Conservation (phyloP, 1,284 basidiomycete genomes). For the Sphaerobolus stellatus region DNA sequence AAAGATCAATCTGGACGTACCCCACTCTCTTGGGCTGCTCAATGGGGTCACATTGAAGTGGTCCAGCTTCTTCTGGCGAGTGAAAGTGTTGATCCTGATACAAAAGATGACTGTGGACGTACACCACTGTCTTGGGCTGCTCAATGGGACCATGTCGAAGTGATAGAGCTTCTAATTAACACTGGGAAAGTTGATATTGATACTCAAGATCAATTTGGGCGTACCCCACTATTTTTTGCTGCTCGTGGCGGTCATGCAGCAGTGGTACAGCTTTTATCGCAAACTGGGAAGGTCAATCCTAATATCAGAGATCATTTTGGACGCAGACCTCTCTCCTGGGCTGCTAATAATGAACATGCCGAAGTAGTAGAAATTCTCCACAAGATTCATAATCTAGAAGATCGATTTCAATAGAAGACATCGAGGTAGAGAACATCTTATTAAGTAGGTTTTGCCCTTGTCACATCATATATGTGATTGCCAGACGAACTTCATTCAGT, state of each 20-base stretch:
- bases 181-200: neutral
- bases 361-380: too few species aligned
- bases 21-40: neutral
- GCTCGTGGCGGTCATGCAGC: conserved; percentile 4
- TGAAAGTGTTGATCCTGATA: conserved; percentile 1
- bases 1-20: neutral
- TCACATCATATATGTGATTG: too few species aligned
- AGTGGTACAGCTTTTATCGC: neutral
- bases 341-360: too few species aligned
- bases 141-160: conserved; percentile 1
- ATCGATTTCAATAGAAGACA: too few species aligned
- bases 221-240: conserved; percentile 7
- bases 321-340: too few species aligned
- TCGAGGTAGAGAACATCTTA: too few species aligned
- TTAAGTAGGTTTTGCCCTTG: too few species aligned
- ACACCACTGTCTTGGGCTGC: conserved; percentile 9
- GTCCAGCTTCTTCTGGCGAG: conserved; percentile 3
- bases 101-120: neutral
- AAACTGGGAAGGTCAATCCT: too few species aligned
- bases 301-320: too few species aligned
- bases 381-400: too few species aligned
- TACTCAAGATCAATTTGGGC: neutral
- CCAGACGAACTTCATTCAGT: too few species aligned
- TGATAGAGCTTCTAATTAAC: neutral
- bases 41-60: conserved; percentile 1